phyloP scores from a whole-genome alignment of 2,329 filamentous ascomycete genomes.

The Byssoonygena ceratinophila region DNA sequence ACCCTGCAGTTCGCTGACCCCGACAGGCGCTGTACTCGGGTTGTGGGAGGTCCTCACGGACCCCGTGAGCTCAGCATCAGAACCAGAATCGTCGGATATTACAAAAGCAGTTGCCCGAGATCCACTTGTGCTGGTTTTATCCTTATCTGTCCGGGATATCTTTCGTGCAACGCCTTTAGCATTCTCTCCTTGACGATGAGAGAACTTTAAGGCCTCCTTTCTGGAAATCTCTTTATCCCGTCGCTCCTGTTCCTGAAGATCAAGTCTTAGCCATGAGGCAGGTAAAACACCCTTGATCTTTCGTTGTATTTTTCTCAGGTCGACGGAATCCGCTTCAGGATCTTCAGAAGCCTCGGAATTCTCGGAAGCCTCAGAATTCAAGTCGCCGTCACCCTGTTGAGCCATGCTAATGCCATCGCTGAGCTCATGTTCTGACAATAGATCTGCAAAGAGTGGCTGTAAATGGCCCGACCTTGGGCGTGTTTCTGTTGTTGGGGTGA shows the following conservation, averaged over 20 bases:
- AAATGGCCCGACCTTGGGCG: constrained; percentile 16
- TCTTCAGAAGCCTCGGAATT: neutral
- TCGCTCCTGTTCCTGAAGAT: constrained; percentile 27
- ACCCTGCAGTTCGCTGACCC: neutral
- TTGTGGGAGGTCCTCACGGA: neutral
- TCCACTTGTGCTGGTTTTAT: constrained; percentile 8
- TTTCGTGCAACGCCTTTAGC: constrained; percentile 18
- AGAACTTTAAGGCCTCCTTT: constrained; percentile 18
- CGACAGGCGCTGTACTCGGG: neutral
- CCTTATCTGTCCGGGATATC: constrained; percentile 19
- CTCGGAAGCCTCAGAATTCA: constrained; percentile 3
- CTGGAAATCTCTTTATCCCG: constrained; percentile 16
- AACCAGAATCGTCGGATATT: constrained; percentile 22
- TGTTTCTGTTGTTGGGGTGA: constrained; percentile 22
- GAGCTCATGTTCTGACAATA: constrained; percentile 17
- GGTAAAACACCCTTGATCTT: constrained; percentile 41
- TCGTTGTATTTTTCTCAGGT: constrained; percentile 30
- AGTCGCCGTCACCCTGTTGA: constrained; percentile 2
- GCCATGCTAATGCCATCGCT: neutral
- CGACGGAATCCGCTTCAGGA: constrained; percentile 16
- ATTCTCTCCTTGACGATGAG: constrained; percentile 18
- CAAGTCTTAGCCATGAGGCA: constrained; percentile 39
- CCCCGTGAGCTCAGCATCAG: constrained; percentile 19
- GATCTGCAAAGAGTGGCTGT: constrained; percentile 15
- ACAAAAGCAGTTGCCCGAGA: constrained; percentile 10